Percentiles rank a stretch among this genome's conserved stretches.
phyloP scores from a whole-genome alignment of 257 asterid species.

The Cynanchum wilfordii region DNA sequence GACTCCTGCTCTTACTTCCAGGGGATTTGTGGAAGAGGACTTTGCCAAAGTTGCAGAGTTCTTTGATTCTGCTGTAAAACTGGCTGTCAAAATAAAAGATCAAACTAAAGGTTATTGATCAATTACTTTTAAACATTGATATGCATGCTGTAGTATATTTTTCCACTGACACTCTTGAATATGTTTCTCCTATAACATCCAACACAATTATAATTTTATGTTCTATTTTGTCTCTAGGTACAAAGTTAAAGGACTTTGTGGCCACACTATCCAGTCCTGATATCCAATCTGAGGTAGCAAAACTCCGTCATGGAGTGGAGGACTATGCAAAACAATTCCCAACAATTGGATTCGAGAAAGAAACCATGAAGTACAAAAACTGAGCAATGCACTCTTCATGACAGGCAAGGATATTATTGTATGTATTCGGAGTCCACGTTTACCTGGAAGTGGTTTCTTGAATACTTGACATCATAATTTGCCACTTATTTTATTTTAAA shows the following conservation, averaged over 20 bases:
- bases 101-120: conserved; percentile 40
- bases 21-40: conserved; percentile 83
- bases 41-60: conserved; percentile 39
- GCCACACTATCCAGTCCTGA: conserved; percentile 39
- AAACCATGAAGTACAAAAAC: conserved; percentile 82
- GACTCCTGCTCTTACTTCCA: conserved; percentile 88
- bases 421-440: background rate
- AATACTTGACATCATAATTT: background rate
- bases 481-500: background rate
- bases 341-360: conserved; percentile 78
- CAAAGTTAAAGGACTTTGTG: conserved; percentile 82
- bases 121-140: background rate
- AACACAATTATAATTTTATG: background rate
- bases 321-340: conserved; percentile 82
- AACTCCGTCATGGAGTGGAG: conserved; percentile 51
- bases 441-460: background rate
- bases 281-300: conserved; percentile 47
- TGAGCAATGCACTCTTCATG: conserved; percentile 25
- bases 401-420: conserved; percentile 18
- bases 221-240: conserved; percentile 34
- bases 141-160: background rate
- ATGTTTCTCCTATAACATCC: background rate
- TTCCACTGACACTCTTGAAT: background rate
- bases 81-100: conserved; percentile 54
- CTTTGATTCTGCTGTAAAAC: conserved; percentile 53